Percentiles rank a stretch among this genome's conserved stretches.
Evolutionary conservation across 2,329 filamentous ascomycete genomes (phyloP).

Genomic region (Dothistroma pini): DNA sequence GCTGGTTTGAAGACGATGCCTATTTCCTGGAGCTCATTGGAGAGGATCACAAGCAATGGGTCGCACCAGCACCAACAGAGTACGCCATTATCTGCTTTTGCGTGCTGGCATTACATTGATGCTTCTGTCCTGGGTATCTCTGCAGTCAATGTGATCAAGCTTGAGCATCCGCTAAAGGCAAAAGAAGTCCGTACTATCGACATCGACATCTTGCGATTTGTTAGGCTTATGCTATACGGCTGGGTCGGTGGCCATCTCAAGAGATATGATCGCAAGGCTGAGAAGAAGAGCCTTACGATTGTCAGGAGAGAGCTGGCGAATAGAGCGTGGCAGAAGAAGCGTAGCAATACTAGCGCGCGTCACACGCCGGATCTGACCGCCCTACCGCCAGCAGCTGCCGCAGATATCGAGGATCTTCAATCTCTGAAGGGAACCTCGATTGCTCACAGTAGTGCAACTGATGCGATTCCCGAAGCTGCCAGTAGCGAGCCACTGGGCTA

Average conservation of each 20-base stretch:
- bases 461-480: not conserved
- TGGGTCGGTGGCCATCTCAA: not conserved
- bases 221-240: constrained; percentile 3
- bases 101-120: constrained; percentile 2
- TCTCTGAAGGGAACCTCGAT: not conserved
- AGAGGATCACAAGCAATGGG: not conserved
- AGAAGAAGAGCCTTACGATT: constrained; percentile 6
- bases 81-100: not conserved
- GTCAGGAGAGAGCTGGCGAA: constrained; percentile 6
- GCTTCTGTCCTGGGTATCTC: constrained; percentile 5
- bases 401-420: not conserved
- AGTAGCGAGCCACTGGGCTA: not conserved
- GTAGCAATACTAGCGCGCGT: not conserved
- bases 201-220: constrained; percentile 6
- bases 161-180: constrained; percentile 5
- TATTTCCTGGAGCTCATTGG: constrained; percentile 8
- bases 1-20: constrained; percentile 7
- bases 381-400: not conserved
- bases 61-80: not conserved
- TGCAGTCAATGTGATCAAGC: not conserved
- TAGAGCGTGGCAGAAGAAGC: not conserved
- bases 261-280: not conserved
- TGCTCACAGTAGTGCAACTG: not conserved
- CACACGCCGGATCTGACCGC: not conserved
- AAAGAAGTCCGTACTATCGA: not conserved